Evolutionary conservation across 306 rosid species (phyloP), one percentile per base, ranked within the genome.

Genomic region (Corylus americana): DNA sequence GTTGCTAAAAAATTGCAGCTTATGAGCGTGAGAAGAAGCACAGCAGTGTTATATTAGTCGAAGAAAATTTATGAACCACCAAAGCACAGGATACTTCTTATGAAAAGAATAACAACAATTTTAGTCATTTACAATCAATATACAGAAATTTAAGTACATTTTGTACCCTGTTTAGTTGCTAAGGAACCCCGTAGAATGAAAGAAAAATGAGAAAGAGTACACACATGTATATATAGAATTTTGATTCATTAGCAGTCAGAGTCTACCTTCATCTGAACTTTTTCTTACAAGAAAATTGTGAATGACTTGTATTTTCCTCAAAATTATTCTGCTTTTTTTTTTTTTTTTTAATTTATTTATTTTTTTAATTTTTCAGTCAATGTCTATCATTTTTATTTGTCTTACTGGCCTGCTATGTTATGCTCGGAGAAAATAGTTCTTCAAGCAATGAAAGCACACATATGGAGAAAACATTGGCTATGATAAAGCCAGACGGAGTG

Each of bases 401-500:
- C 48, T 31, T 80, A n/a, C 25, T 63, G 58, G 49, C 11, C 29
- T 79, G 47, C 55, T 70, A 12, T 29, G 35, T n/a, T 49, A 54
- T n/a, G 68, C 18, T 74, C 31, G 8, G 55, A 70, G 50, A 83
- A 71, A 76, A 45, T 78, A 94, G 98, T 85, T 88, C 80, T 76
- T 79, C 79, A 37, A 82, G 76, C 20, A 54, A 79, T 35, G 90
- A 76, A 71, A 80, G 51, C 77, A 16, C 70, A 31, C 77, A 63
- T 80, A 71, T 11, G 76, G 91, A 92, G 85, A 84, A 42, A 77
- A 91, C 98, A 25, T 84, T 91, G 45, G 97, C 95, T 22, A 87
- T 94, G 42, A 85, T 94, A 79, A 94, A 94, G 78, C 98, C 97
- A 13, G 97, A 94, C 45, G 98, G 97, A 74, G 74, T 91, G 87